Evolutionary conservation across 176 grass and related monocot species (phyloP), one percentile per base, ranked within the genome.

Genomic region (Carex parvula): DNA sequence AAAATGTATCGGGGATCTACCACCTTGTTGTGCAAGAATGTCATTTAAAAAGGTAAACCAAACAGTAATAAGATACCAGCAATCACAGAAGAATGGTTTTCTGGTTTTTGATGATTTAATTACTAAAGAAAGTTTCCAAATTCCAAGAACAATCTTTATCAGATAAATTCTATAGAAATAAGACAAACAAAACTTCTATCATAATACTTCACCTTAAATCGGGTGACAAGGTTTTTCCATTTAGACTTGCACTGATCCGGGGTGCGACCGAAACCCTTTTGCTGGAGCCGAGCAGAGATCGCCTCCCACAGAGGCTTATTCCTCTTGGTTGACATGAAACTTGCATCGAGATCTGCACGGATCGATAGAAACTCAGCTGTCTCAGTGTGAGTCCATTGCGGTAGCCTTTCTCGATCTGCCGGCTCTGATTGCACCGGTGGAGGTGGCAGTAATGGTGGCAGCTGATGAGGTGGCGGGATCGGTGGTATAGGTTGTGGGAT

Each of bases 211-310:
- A 87, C 89, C 89, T 99, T 99, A 81, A 89, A 99, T 62, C 96
- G 54, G 26, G 96, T 94, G 70, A 99, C 91, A 59, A 99, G 96
- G 72, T 99, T 99, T 83, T 99, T 99, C 96, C 96, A 99, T 91
- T 99, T 99, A 86, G 96, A 99, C 89, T 99, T 99, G 90, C 96
- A 99, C 93, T 99, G 96, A 48, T 95, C 96, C 3, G 96, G 89
- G 1, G 96, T 95, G 70, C 96, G 89, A 3, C 53, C 10, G 86
- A 99, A 99, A 1, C 96, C 93, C 18, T 85, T 92, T 26, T 42
- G 86, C 17, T 60, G 85, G 53, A 99, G 96, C 63, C 88, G 54
- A 5, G 85, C 58, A 17, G 96, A 84, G 60, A 88, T 88, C 24
- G 91, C 84, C 37, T 99, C 96, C 96, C 96, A 99, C 60, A 99